These are phyloP conservation scores for Cercophora newfieldiana DNA, from an alignment of 495 filamentous ascomycete species.

Conservation along the genomic window DNA sequence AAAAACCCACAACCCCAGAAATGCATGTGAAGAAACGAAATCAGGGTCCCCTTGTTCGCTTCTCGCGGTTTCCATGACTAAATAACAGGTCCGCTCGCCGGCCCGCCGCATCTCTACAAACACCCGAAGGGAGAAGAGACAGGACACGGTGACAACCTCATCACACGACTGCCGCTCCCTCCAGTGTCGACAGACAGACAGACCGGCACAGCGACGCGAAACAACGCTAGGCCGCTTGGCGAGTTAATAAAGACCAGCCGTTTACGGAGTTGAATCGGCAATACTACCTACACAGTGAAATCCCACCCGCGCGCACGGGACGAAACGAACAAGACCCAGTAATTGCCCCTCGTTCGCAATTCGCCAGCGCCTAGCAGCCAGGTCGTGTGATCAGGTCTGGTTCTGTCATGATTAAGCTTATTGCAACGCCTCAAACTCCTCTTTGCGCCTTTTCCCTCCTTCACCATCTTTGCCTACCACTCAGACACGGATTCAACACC, in stretches of 20 bases:
- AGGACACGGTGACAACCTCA: neutral
- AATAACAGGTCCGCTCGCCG: neutral
- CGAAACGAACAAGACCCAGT: neutral
- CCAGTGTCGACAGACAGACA: neutral
- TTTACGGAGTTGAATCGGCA: neutral
- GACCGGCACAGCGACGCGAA: neutral
- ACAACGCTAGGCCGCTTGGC: neutral
- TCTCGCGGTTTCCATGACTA: neutral
- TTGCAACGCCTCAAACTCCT: neutral
- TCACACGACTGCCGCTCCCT: neutral
- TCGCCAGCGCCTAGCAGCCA: neutral
- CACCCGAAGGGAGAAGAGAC: neutral
- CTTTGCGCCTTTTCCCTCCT: neutral
- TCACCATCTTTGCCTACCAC: conserved; percentile 1
- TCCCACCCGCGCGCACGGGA: conserved; percentile 4
- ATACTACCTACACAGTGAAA: neutral
- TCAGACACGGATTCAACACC: conserved; percentile 11
- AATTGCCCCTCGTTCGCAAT: conserved; percentile 3
- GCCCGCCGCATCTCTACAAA: neutral
- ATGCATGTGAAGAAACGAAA: conserved; percentile 17
- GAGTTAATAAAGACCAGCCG: neutral
- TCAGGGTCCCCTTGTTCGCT: neutral
- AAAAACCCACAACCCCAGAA: conserved; percentile 10
- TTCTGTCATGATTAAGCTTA: conserved; percentile 6
- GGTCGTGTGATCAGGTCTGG: conserved; percentile 7